Evolutionary conservation across 768 basidiomycete genomes (phyloP).

Genomic region (Floccularia luteovirens): DNA sequence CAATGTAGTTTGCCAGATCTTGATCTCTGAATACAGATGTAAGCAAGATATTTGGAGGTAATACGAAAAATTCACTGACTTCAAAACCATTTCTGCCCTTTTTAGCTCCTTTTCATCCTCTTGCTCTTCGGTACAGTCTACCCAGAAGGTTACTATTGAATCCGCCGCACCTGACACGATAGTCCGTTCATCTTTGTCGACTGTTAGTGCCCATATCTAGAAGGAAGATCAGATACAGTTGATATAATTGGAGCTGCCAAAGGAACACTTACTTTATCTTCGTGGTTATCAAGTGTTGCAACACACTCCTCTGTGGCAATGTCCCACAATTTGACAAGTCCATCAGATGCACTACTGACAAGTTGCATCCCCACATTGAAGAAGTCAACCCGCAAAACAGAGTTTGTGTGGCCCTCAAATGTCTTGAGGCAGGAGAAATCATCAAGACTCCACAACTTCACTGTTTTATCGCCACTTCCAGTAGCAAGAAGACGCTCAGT

Average conservation of each 20-base stretch:
- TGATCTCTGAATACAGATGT: slow-evolving; percentile 69
- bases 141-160: slow-evolving; percentile 94
- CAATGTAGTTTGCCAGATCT: slow-evolving; percentile 87
- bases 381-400: slow-evolving; percentile 90
- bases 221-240: neutral
- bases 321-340: slow-evolving; percentile 94
- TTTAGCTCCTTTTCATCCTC: slow-evolving; percentile 68
- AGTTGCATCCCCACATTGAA: slow-evolving; percentile 78
- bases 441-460: slow-evolving; percentile 91
- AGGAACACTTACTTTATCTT: slow-evolving; percentile 71
- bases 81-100: slow-evolving; percentile 67
- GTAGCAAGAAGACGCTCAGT: slow-evolving; percentile 83
- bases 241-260: neutral
- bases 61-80: slow-evolving; percentile 41
- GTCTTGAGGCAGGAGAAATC: slow-evolving; percentile 94
- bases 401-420: slow-evolving; percentile 97
- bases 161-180: slow-evolving; percentile 95
- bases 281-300: slow-evolving; percentile 91
- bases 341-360: slow-evolving; percentile 88
- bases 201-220: slow-evolving; percentile 94
- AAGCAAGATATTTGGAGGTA: neutral
- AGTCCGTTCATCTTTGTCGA: slow-evolving; percentile 72
- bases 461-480: slow-evolving; percentile 91
- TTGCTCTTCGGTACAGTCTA: slow-evolving; percentile 86
- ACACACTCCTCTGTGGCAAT: slow-evolving; percentile 82